A percentile compares a stretch with the other conserved stretches of the same genome.
These are phyloP conservation scores for Moesziomyces antarcticus DNA, from an alignment of 1,284 basidiomycete species.

Conservation along the genomic window DNA sequence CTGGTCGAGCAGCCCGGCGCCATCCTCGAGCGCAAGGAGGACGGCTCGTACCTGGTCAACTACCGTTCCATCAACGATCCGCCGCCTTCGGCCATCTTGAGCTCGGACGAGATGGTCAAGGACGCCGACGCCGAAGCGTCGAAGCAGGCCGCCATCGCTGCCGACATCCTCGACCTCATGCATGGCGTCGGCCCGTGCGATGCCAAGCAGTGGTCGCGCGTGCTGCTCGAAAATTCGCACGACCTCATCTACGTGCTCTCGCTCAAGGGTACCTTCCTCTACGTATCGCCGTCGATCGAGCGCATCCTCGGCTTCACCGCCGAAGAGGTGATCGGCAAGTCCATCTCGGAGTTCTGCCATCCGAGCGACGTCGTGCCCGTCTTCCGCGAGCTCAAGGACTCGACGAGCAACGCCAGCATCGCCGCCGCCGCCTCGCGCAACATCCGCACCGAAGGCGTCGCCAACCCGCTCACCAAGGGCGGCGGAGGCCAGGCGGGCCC, in stretches of 20 bases:
- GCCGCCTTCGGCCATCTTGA: conserved; percentile 33
- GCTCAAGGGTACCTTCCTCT: conserved; percentile 91
- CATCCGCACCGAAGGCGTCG: conserved; percentile 46
- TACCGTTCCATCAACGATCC: conserved; percentile 54
- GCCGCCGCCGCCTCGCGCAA: conserved; percentile 60
- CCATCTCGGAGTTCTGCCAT: conserved; percentile 82
- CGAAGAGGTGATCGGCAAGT: conserved; percentile 83
- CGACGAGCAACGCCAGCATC: conserved; percentile 69
- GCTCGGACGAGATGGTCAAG: conserved; percentile 34
- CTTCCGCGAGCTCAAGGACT: conserved; percentile 90
- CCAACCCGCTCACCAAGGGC: conserved; percentile 61
- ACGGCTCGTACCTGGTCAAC: conserved; percentile 63
- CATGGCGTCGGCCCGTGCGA: conserved; percentile 48
- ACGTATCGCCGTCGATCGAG: conserved; percentile 76
- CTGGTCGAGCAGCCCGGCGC: conserved; percentile 85
- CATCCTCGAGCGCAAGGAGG: conserved; percentile 73
- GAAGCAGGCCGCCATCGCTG: conserved; percentile 46
- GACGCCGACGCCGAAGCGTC: conserved; percentile 42
- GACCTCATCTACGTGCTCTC: conserved; percentile 91
- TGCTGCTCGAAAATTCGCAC: conserved; percentile 59
- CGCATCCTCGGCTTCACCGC: conserved; percentile 68
- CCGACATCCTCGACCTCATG: conserved; percentile 49
- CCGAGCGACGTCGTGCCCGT: conserved; percentile 89
- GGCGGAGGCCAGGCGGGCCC: conserved; percentile 64
- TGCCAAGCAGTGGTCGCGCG: conserved; percentile 56